Evolutionary conservation across 108 stramenopile species (phyloP), one percentile per base, ranked within the genome.

Genomic region (Phaeodactylum tricornutum): DNA sequence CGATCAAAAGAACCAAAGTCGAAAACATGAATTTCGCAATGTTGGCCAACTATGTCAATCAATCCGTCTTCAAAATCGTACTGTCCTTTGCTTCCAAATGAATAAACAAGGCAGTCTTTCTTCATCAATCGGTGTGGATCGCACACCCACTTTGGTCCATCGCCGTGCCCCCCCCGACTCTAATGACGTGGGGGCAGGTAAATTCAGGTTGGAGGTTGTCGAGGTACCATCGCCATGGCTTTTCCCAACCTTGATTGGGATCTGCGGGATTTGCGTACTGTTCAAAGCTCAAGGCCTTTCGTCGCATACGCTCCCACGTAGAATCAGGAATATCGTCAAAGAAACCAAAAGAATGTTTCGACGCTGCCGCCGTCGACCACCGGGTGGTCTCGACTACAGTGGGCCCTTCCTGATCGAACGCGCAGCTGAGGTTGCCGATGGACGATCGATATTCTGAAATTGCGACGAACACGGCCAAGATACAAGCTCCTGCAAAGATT

Each of bases 91-190:
- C 57, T 61, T 25, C 79, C 79, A 20, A 81, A 49, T 12, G 64
- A 67, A 34, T 81, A 81, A 0, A 81, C 22, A 26, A 81, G 50
- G 48, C 78, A 75, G 9, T 57, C n/a, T 4, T 7, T 7, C 20
- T 46, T 46, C 4, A 9, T 6, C 45, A 46, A 24, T 14, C 45
- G 8, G 14, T 46, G 45, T 5, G 45, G 45, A 46, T 46, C 45
- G 48, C 78, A 79, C 21, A 66, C 45, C 82, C 82, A 79, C 31
- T 79, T 84, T 32, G 64, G 69, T 3, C 81, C 81, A 58, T 81
- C 75, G 2, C 72, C 72, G 17, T 50, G 47, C 48, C 22, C 8
- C 52, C 51, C 3, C 75, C 67, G 14, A 84, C 49, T 20, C 75
- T 54, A 31, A 32, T 61, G 38, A 67, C 65, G 48, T 68, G 67